Conservation (phyloP, 805 yeast genomes). For the Sporopachydermia quercuum region DNA sequence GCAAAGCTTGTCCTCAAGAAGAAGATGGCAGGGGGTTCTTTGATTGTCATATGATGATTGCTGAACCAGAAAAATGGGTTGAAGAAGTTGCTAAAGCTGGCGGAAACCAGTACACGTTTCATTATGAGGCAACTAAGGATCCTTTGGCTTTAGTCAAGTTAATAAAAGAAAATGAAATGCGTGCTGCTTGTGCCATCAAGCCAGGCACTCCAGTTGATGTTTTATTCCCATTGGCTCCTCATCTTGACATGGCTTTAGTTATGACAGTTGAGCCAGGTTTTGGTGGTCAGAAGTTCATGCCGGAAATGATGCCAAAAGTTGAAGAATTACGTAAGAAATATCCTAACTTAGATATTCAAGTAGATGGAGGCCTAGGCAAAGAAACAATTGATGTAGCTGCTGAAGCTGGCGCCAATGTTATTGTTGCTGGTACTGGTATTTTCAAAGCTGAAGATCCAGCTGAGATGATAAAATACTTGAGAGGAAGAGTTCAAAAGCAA, state of each 20-base stretch:
- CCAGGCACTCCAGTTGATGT: slow-evolving; percentile 86
- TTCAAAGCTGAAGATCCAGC: slow-evolving; percentile 73
- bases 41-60: slow-evolving; percentile 98
- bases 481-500: slow-evolving; percentile 35
- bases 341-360: slow-evolving; percentile 80
- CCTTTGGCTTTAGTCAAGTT: slow-evolving; percentile 60
- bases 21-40: slow-evolving; percentile 39
- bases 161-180: slow-evolving; percentile 72
- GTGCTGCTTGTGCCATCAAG: slow-evolving; percentile 87
- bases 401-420: slow-evolving; percentile 94
- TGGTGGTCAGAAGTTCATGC: slow-evolving; percentile 96
- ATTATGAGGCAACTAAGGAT: slow-evolving; percentile 78
- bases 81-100: slow-evolving; percentile 85
- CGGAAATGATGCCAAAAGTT: slow-evolving; percentile 93
- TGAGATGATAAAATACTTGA: slow-evolving; percentile 56
- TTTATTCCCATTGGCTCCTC: slow-evolving; percentile 56
- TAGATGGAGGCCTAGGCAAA: slow-evolving; percentile 90
- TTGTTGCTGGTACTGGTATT: slow-evolving; percentile 68
- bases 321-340: slow-evolving; percentile 52
- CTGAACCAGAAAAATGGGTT: slow-evolving; percentile 87
- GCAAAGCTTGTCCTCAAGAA: slow-evolving; percentile 61
- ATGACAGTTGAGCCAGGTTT: slow-evolving; percentile 99
- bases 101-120: slow-evolving; percentile 93
- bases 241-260: slow-evolving; percentile 85
- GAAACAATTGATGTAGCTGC: slow-evolving; percentile 81